Evolutionary conservation across 148 eudicot genomes (phyloP), one percentile per base, ranked within the genome.

Genomic region (Suaeda aralocaspica): DNA sequence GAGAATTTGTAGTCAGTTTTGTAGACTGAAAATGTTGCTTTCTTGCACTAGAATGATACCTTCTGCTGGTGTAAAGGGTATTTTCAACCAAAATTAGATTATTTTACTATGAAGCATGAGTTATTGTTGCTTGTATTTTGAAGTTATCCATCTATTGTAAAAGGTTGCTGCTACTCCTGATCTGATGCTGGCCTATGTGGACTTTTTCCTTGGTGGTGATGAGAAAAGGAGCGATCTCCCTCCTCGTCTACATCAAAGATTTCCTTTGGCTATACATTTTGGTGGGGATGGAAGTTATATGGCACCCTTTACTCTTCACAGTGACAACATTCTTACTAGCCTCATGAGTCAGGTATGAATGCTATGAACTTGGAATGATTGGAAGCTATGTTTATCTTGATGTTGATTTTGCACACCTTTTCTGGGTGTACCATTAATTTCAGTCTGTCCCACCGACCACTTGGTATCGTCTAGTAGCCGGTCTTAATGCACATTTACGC

Each of bases 281-380:
- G 96, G 99, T 67, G 99, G 99, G 46, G 96, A 95, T 81, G 99
- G 99, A 64, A 89, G 97, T 76, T 95, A 87, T 73, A 89, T 95
- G 96, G 82, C 97, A 45, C 97, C 99, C 67, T 84, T 95, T 78
- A 76, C 87, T 18, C 93, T 95, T 59, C 89, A 91, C 74, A 89
- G 88, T 76, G 99, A 95, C 72, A 95, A 91, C 74, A 81, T 89
- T 66, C 79, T 86, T 39, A 89, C 96, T 56, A 95, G 90, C 80
- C 92, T 95, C 64, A 86, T 91, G 97, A 85, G 96, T 83, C 99
- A 95, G 99, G 99, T 95, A 76, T 67, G 84, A 18, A 70, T 33
- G 65, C 15, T 29, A 45, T 75, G 29, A 14, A 34, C 3, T 36
- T 16, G 51, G 26, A 3, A 34, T 62, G 28, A 36, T 24, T 41